A percentile compares a stretch with the other conserved stretches of the same genome.
These are phyloP conservation scores for Nicotiana otophora DNA, from an alignment of 257 asterid species.

Conservation along the genomic window DNA sequence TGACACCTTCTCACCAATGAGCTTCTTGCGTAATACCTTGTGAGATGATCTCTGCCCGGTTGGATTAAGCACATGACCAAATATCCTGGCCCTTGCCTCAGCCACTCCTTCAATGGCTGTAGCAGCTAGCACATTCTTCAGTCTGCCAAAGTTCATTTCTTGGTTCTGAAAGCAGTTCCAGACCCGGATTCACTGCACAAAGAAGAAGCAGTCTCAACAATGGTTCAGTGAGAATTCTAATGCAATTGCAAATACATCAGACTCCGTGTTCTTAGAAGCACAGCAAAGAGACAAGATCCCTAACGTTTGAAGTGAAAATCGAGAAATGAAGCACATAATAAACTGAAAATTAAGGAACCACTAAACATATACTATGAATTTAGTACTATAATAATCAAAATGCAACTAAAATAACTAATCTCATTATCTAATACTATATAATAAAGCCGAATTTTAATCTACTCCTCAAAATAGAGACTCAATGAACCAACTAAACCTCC, in stretches of 20 bases:
- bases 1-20: slow-evolving; percentile 81
- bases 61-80: slow-evolving; percentile 81
- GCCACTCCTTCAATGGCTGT: slow-evolving; percentile 67
- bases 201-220: neutral
- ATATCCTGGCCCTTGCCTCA: slow-evolving; percentile 86
- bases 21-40: slow-evolving; percentile 79
- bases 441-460: no score
- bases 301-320: neutral
- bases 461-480: no score
- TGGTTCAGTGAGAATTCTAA: neutral
- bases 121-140: slow-evolving; percentile 60
- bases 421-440: no score
- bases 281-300: neutral
- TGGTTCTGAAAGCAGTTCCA: neutral
- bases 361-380: neutral
- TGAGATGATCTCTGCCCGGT: slow-evolving; percentile 76
- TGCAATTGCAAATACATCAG: neutral
- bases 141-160: slow-evolving; percentile 60
- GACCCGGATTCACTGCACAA: neutral
- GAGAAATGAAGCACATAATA: neutral
- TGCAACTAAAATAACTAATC: neutral
- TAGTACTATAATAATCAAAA: neutral
- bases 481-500: no score
- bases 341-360: neutral
- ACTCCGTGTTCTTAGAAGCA: neutral